phyloP scores from a whole-genome alignment of 805 yeast species.

The Wickerhamomyces strasburgensis region DNA sequence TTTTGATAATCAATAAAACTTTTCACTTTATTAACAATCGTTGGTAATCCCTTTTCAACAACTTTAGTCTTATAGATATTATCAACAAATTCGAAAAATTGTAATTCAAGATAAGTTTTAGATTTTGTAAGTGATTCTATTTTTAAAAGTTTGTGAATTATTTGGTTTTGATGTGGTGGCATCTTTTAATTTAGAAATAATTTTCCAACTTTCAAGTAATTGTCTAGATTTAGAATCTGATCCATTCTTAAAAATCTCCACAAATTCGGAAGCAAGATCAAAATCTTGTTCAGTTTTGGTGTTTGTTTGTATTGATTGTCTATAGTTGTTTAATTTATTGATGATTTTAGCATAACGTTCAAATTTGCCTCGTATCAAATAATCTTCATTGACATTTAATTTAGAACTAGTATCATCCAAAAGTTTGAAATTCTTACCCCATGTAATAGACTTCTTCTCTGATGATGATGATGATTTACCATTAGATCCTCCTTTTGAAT shows the following conservation, averaged over 20 bases:
- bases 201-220: conserved; percentile 68
- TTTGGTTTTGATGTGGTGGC: conserved; percentile 15
- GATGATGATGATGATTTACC: conserved; percentile 8
- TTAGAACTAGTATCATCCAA: conserved; percentile 29
- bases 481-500: conserved; percentile 10
- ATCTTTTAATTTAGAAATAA: conserved; percentile 40
- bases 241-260: conserved; percentile 52
- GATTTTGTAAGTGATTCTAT: conserved; percentile 49
- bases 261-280: conserved; percentile 55
- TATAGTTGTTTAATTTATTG: conserved; percentile 62
- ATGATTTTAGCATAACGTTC: conserved; percentile 72
- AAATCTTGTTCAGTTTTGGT: conserved; percentile 31
- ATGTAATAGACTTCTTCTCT: conserved; percentile 10
- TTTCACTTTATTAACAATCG: conserved; percentile 65
- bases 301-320: conserved; percentile 38
- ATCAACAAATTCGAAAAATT: conserved; percentile 72
- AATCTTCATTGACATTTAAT: conserved; percentile 39
- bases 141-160: conserved; percentile 21
- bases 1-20: conserved; percentile 49
- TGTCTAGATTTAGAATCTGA: conserved; percentile 65
- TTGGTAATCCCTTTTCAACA: conserved; percentile 61
- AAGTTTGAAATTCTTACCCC: conserved; percentile 30
- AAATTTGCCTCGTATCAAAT: conserved; percentile 46
- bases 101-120: conserved; percentile 60
- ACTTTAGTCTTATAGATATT: conserved; percentile 52